Percentiles rank a stretch among this genome's conserved stretches.
phyloP scores from a whole-genome alignment of 2,329 filamentous ascomycete species.

The Tolypocladium tropicale region DNA sequence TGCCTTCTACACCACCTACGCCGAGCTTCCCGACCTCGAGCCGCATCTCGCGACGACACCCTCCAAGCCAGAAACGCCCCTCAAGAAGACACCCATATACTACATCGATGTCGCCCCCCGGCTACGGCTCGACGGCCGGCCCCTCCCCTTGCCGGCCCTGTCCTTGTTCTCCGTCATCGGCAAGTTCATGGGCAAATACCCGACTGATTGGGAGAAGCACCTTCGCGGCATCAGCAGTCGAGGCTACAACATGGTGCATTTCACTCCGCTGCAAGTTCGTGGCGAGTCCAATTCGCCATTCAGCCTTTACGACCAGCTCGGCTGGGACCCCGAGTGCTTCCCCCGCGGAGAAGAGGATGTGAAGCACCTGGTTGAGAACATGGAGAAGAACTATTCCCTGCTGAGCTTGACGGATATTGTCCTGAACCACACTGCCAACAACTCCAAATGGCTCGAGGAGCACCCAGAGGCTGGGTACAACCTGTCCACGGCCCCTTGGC shows the following conservation, averaged over 20 bases:
- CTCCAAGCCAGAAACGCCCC: slow-evolving; percentile 28
- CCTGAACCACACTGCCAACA: slow-evolving; percentile 95
- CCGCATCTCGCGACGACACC: slow-evolving; percentile 14
- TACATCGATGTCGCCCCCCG: slow-evolving; percentile 91
- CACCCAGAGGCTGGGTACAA: slow-evolving; percentile 97
- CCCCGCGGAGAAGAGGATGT: slow-evolving; percentile 79
- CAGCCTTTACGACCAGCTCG: slow-evolving; percentile 86
- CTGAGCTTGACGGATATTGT: slow-evolving; percentile 92
- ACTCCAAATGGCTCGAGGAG: slow-evolving; percentile 86
- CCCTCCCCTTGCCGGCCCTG: slow-evolving; percentile 74
- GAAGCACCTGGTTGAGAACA: slow-evolving; percentile 61
- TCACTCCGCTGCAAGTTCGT: slow-evolving; percentile 83
- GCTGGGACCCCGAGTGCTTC: slow-evolving; percentile 75
- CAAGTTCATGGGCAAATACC: slow-evolving; percentile 95
- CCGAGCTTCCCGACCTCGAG: slow-evolving; percentile 63
- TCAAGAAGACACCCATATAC: slow-evolving; percentile 63
- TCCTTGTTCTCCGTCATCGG: slow-evolving; percentile 91
- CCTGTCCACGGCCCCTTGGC: slow-evolving; percentile 74
- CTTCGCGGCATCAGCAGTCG: slow-evolving; percentile 77
- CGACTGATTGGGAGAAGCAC: slow-evolving; percentile 82
- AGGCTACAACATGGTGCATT: slow-evolving; percentile 98
- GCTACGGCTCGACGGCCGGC: slow-evolving; percentile 61
- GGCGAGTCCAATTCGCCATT: slow-evolving; percentile 93
- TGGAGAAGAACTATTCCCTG: slow-evolving; percentile 77
- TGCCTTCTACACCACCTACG: slow-evolving; percentile 89